Percentiles rank a stretch among this genome's conserved stretches.
Evolutionary conservation across 139 green algal species (phyloP).

Genomic region (Deuterostichococcus epilithicus): DNA sequence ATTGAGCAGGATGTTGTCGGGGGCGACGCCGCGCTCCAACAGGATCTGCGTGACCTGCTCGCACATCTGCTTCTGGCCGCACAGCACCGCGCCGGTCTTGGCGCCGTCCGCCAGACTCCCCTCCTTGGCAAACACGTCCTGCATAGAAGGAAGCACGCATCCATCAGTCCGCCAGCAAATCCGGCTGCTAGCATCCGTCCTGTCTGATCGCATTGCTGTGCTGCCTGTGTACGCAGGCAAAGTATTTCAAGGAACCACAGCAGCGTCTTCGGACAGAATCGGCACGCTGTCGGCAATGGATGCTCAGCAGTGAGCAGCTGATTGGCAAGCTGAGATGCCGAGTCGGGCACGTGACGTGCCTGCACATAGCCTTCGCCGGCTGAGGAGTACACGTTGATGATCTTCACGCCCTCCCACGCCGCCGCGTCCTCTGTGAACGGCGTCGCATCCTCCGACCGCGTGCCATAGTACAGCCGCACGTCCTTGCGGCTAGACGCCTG

Average conservation of each 20-base stretch:
- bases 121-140: constrained; percentile 62
- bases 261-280: too few species aligned
- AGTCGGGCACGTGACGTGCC: neutral
- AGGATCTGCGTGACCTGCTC: constrained; percentile 61
- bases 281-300: too few species aligned
- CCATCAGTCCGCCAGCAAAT: too few species aligned
- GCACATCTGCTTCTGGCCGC: constrained; percentile 87
- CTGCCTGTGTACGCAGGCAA: too few species aligned
- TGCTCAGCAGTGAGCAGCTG: too few species aligned
- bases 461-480: constrained; percentile 78
- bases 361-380: constrained; percentile 64
- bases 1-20: constrained; percentile 62
- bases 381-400: constrained; percentile 53
- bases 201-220: too few species aligned
- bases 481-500: constrained; percentile 37
- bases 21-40: constrained; percentile 44
- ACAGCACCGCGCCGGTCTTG: constrained; percentile 66
- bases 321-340: too few species aligned
- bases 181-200: too few species aligned
- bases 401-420: constrained; percentile 69
- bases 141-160: constrained; percentile 40
- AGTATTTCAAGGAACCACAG: too few species aligned
- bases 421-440: constrained; percentile 44
- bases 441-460: constrained; percentile 26
- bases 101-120: neutral